Evolutionary conservation across 139 green algal genomes (phyloP).

Genomic region (Desmodesmus armatus): DNA sequence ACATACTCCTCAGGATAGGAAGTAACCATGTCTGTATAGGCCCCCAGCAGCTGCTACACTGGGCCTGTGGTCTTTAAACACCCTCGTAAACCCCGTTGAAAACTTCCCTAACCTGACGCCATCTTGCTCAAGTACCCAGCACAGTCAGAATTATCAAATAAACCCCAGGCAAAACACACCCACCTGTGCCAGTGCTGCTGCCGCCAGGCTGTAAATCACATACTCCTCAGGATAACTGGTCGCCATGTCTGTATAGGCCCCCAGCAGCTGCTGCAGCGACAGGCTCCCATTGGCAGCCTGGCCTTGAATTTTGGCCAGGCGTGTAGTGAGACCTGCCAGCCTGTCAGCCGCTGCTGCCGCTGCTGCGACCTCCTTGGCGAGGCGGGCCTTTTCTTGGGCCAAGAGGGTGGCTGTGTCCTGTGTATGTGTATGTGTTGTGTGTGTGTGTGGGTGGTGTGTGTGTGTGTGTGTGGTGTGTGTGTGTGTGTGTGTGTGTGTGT

Average conservation of each 20-base stretch:
- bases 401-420: constrained; percentile 83
- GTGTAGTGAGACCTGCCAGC: background rate
- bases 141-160: too few species aligned
- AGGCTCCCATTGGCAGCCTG: background rate
- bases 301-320: background rate
- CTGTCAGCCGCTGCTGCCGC: constrained; percentile 21
- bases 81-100: too few species aligned
- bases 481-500: too few species aligned
- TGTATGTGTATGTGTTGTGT: too few species aligned
- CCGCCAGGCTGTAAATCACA: constrained; percentile 79
- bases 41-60: constrained; percentile 37
- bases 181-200: constrained; percentile 78
- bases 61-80: too few species aligned
- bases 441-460: too few species aligned
- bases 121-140: too few species aligned
- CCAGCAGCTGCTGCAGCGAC: constrained; percentile 31
- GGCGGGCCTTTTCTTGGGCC: constrained; percentile 68
- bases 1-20: constrained; percentile 84
- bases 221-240: constrained; percentile 82
- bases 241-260: constrained; percentile 61
- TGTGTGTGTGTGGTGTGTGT: too few species aligned
- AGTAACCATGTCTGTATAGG: constrained; percentile 60
- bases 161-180: constrained; percentile 53
- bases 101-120: too few species aligned
- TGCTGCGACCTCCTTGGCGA: constrained; percentile 65